phyloP scores from a whole-genome alignment of 2,329 filamentous ascomycete genomes.

The Penicillium concentricum region DNA sequence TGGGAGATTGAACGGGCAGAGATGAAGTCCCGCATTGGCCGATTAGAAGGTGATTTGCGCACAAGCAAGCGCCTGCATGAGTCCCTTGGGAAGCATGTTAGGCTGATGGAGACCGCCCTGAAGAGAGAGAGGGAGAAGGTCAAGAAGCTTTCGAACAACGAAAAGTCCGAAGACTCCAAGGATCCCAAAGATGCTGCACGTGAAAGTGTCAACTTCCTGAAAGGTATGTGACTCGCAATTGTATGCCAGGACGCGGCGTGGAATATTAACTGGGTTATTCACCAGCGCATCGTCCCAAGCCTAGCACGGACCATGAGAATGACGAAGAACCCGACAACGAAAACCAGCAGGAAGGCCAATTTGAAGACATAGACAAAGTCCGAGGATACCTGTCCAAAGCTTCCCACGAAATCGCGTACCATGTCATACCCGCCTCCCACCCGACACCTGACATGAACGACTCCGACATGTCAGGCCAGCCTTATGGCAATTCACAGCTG shows the following conservation, averaged over 20 bases:
- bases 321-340: conserved; percentile 44
- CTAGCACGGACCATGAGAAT: conserved; percentile 53
- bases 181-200: conserved; percentile 48
- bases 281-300: conserved; percentile 47
- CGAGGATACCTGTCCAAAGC: conserved; percentile 64
- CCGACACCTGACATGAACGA: conserved; percentile 54
- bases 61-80: conserved; percentile 86
- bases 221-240: conserved; percentile 29
- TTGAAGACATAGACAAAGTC: conserved; percentile 63
- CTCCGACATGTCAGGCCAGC: conserved; percentile 43
- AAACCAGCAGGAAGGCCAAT: conserved; percentile 50
- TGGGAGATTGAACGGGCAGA: conserved; percentile 99
- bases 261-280: conserved; percentile 4
- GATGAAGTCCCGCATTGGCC: conserved; percentile 96
- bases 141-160: conserved; percentile 52
- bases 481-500: conserved; percentile 51
- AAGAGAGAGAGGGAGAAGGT: conserved; percentile 76
- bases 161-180: conserved; percentile 51
- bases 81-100: conserved; percentile 84
- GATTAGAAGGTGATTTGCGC: conserved; percentile 83
- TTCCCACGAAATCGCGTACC: conserved; percentile 66
- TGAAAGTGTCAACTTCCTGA: conserved; percentile 44
- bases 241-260: neutral
- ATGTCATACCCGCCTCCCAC: conserved; percentile 64
- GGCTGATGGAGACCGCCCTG: conserved; percentile 83